Evolutionary conservation across 441 rosid genomes (phyloP).

Genomic region (Euphorbia celastroides): DNA sequence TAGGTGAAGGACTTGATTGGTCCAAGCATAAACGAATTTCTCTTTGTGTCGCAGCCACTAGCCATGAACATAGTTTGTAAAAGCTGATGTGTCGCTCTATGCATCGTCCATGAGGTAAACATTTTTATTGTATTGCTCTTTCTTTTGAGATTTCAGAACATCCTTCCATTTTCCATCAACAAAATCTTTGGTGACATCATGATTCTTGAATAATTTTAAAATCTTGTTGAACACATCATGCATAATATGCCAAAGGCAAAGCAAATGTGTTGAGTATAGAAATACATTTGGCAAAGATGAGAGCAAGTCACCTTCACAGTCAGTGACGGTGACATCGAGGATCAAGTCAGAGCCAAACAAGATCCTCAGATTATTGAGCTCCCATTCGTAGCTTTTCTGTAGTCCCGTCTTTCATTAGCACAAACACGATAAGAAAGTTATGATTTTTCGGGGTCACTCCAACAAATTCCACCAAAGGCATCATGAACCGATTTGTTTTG

Average conservation of each 20-base stretch:
- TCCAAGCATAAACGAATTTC: neutral
- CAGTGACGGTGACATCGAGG: neutral
- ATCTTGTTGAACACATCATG: neutral
- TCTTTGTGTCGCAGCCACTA: neutral
- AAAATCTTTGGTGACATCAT: neutral
- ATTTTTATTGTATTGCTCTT: neutral
- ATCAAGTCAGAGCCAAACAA: neutral
- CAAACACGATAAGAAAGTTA: neutral
- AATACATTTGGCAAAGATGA: no score
- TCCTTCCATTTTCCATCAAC: neutral
- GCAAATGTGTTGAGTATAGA: neutral
- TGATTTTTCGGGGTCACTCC: neutral
- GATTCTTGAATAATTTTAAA: no score
- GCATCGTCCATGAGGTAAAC: neutral
- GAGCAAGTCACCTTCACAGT: neutral
- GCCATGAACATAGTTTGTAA: no score
- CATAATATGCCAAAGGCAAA: neutral
- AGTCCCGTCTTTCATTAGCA: neutral
- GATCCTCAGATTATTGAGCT: neutral
- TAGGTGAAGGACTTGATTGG: neutral
- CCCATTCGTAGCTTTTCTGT: neutral
- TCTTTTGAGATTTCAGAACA: neutral
- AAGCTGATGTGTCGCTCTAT: neutral
- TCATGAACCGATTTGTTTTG: neutral
- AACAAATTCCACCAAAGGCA: neutral